These are phyloP conservation scores for Hypoxylon fragiforme DNA, from an alignment of 495 filamentous ascomycete species.

Conservation along the genomic window DNA sequence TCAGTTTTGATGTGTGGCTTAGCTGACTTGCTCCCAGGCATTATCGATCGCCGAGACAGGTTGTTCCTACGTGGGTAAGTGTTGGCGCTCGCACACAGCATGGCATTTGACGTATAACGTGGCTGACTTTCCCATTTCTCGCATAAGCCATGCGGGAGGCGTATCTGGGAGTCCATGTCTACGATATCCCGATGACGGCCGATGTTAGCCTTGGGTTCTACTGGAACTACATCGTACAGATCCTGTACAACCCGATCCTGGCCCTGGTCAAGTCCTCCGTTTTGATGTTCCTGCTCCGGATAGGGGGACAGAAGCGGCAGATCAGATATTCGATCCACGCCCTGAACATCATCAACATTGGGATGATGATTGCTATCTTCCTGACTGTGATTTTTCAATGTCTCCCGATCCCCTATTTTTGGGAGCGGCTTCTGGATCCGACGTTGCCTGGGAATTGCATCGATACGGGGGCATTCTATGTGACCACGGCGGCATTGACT, in stretches of 20 bases:
- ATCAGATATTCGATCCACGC: slow-evolving; percentile 49
- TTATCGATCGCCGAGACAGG: slow-evolving; percentile 48
- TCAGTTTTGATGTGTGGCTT: slow-evolving; percentile 1
- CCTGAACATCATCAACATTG: slow-evolving; percentile 56
- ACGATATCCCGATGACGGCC: slow-evolving; percentile 48
- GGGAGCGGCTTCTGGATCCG: slow-evolving; percentile 39
- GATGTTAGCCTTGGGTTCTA: slow-evolving; percentile 46
- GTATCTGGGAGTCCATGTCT: slow-evolving; percentile 53
- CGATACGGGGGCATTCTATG: slow-evolving; percentile 51
- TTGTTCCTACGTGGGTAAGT: slow-evolving; percentile 51
- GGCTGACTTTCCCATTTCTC: slow-evolving; percentile 16
- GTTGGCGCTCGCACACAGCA: background rate
- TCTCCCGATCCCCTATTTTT: slow-evolving; percentile 53
- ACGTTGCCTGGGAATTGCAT: slow-evolving; percentile 52
- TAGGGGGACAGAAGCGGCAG: slow-evolving; percentile 50
- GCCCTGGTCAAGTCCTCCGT: slow-evolving; percentile 62
- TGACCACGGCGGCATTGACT: slow-evolving; percentile 51
- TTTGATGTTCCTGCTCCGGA: slow-evolving; percentile 59
- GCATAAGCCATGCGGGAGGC: slow-evolving; percentile 54
- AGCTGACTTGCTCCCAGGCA: slow-evolving; percentile 26
- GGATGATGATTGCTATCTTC: slow-evolving; percentile 57
- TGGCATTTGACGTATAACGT: background rate
- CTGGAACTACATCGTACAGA: slow-evolving; percentile 59
- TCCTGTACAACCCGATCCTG: slow-evolving; percentile 66
- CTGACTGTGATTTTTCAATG: slow-evolving; percentile 64